Conservation (phyloP, 208 protist species). For the Entamoeba histolytica region DNA sequence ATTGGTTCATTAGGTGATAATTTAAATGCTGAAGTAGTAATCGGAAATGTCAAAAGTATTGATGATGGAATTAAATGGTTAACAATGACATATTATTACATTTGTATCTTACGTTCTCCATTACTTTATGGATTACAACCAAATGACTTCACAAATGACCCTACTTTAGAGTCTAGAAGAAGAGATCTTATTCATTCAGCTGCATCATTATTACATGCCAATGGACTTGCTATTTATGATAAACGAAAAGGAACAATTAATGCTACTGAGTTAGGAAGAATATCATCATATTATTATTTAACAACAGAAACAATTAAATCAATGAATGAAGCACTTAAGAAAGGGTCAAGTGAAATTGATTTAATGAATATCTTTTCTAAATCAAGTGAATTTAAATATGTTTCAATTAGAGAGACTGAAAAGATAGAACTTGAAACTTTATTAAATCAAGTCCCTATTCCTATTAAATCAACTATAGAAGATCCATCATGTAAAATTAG, state of each 20-base stretch:
- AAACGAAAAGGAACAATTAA: slow-evolving; percentile 51
- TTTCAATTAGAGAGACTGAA: slow-evolving; percentile 85
- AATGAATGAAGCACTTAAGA: slow-evolving; percentile 52
- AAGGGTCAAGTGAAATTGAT: neutral
- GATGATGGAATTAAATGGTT: slow-evolving; percentile 29
- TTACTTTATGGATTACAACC: slow-evolving; percentile 70
- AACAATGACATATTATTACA: slow-evolving; percentile 64
- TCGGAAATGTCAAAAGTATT: slow-evolving; percentile 70
- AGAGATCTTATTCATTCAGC: slow-evolving; percentile 75
- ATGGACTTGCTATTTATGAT: slow-evolving; percentile 60
- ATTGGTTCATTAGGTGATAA: slow-evolving; percentile 70
- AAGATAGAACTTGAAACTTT: slow-evolving; percentile 78
- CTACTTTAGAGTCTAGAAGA: slow-evolving; percentile 42
- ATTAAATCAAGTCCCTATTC: slow-evolving; percentile 77
- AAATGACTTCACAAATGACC: slow-evolving; percentile 64
- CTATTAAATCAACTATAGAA: slow-evolving; percentile 75
- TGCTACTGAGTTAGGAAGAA: slow-evolving; percentile 76
- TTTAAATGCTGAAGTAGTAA: slow-evolving; percentile 91
- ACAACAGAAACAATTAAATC: slow-evolving; percentile 65
- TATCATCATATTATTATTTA: slow-evolving; percentile 93
- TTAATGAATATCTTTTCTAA: slow-evolving; percentile 51
- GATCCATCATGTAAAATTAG: slow-evolving; percentile 87
- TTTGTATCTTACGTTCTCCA: slow-evolving; percentile 80
- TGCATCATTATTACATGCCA: slow-evolving; percentile 56
- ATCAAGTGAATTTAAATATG: slow-evolving; percentile 83